Evolutionary conservation across 257 asterid species (phyloP), one percentile per base, ranked within the genome.

Genomic region (Ocimum tenuiflorum): DNA sequence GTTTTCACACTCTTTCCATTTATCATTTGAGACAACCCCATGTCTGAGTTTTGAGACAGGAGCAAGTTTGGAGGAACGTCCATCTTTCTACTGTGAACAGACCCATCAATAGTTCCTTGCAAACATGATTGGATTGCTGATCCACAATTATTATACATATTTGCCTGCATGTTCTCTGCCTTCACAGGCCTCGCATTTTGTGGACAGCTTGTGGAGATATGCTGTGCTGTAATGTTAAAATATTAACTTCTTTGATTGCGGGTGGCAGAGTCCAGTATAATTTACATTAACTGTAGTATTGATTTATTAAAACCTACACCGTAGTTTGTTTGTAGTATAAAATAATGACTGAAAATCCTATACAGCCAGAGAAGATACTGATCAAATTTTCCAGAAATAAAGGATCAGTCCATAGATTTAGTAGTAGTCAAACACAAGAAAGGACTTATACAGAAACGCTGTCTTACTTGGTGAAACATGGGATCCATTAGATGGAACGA

Each of bases 381-480:
- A 47, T 47, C 27, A n/a, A n/a, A n/a, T n/a, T n/a, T n/a, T n/a
- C n/a, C n/a, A n/a, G n/a, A n/a, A n/a, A n/a, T n/a, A n/a, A n/a
- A n/a, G n/a, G n/a, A n/a, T n/a, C n/a, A n/a, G n/a, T n/a, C n/a
- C n/a, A n/a, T n/a, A n/a, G n/a, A n/a, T n/a, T n/a, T n/a, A 43
- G 33, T 61, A 48, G 31, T 29, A 18, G 53, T 45, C n/a, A 20
- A 52, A 27, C 45, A 24, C 1, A 19, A 45, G 12, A 18, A 56
- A 53, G 14, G 47, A 20, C 64, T 33, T 22, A 51, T 14, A 8
- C 15, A 27, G 36, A 54, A 69, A 63, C 66, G 69, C 11, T 38
- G 70, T 70, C 95, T 78, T 83, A 91, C 97, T 64, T 60, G 88
- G 82, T 65, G 86, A 67, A 63, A 81, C 71, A 60, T 81, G 86